Base-by-base conservation (phyloP, 2,329 filamentous ascomycete species). In the Calonectria montana region DNA sequence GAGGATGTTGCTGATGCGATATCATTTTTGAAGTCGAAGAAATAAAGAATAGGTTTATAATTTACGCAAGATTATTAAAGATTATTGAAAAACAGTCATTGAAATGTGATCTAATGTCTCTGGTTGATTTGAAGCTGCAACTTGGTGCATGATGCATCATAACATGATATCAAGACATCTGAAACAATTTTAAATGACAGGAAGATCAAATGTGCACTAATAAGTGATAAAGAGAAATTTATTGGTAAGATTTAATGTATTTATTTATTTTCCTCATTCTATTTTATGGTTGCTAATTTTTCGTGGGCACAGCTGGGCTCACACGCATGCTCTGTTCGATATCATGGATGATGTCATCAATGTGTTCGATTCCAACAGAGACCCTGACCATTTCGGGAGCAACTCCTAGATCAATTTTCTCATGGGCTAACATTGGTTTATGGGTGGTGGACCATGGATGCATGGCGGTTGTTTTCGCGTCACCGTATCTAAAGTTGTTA, bases 401-500 rank as follows among this genome's bases (percentile, higher is more conserved):
- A 15, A 96, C 94, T 77, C 96, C 96, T n/a, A 94, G 95, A 80
- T 87, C 91, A 64, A 88, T 82, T 84, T 91, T 94, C 87, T 98
- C 96, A 82, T 95, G 89, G 31, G 96, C 93, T n/a, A 88, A 91
- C 73, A 98, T 88, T 85, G 97, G 96, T 87, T 97, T 94, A 83
- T 98, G 96, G 2, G 96, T 98, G 2, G 96, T 98, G 3, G 92
- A 93, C 94, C 95, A 97, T 16, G 96, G 96, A 84, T 98, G 95
- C 78, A 97, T 97, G 29, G 95, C 95, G 71, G 98, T 87, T 15
- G 95, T 97, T 89, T 98, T 98, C 63, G 94, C 94, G 83, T 98
- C 96, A 70, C 96, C 96, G 39, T 98, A 95, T 82, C 98, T 98
- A 68, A 96, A 96, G 77, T 98, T 86, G 84, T 61, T 8, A 66